Evolutionary conservation across 345 rosid species (phyloP).

Genomic region (Populus deltoides): DNA sequence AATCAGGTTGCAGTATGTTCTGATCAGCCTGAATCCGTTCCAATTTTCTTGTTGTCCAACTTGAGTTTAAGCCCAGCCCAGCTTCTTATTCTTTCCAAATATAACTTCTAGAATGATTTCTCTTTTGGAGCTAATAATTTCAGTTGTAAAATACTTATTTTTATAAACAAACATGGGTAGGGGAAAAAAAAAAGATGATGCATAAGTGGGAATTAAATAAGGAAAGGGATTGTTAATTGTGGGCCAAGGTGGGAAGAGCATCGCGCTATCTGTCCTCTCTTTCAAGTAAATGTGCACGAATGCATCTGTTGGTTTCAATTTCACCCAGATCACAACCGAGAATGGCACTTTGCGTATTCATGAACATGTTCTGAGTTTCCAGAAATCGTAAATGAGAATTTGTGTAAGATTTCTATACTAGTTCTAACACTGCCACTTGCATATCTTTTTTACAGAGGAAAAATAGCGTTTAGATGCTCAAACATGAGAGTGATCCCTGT

Average conservation of each 20-base stretch:
- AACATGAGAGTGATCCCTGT: background rate
- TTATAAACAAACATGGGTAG: background rate
- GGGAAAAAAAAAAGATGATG: background rate
- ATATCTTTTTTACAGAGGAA: too few species aligned
- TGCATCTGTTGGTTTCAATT: background rate
- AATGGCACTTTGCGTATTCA: background rate
- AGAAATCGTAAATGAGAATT: background rate
- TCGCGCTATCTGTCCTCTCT: background rate
- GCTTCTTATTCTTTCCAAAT: background rate
- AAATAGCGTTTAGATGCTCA: too few species aligned
- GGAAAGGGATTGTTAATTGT: background rate
- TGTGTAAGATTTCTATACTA: background rate
- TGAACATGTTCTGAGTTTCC: background rate
- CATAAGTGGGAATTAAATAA: background rate
- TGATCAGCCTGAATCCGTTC: background rate
- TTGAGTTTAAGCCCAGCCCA: background rate
- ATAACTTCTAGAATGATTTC: background rate
- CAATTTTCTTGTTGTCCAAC: background rate
- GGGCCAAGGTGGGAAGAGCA: background rate
- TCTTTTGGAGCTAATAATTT: background rate
- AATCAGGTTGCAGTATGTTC: background rate
- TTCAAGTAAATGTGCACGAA: background rate
- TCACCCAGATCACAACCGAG: background rate
- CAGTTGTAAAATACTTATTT: background rate
- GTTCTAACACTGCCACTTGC: too few species aligned